phyloP scores from a whole-genome alignment of 176 grass and related monocot species.

The Urochloa ruziziensis region DNA sequence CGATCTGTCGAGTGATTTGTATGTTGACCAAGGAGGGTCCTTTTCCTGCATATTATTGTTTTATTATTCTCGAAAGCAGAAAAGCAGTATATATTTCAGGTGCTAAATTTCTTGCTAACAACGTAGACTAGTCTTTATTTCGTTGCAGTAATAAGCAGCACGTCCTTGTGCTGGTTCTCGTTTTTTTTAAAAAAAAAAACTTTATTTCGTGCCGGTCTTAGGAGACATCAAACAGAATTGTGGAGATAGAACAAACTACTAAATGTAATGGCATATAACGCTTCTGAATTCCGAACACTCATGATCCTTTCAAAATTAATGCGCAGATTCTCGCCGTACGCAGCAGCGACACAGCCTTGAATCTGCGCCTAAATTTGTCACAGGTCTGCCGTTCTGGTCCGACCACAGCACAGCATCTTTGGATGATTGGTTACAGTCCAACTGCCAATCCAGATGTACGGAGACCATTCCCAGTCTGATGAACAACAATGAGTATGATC shows the following conservation, averaged over 20 bases:
- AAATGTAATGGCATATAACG: background rate
- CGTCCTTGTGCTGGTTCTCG: background rate
- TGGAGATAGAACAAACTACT: background rate
- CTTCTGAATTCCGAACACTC: background rate
- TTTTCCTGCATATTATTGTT: too few relatives aligned
- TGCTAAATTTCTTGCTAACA: background rate
- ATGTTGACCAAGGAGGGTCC: background rate
- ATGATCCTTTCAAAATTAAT: background rate
- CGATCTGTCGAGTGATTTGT: background rate
- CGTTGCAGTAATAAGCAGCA: too few relatives aligned
- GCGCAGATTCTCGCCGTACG: background rate
- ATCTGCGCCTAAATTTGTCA: background rate
- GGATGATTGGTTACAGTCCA: conserved; percentile 12
- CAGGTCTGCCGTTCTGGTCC: background rate
- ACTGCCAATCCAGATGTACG: conserved; percentile 4
- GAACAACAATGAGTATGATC: background rate
- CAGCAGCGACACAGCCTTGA: background rate
- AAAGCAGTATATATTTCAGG: background rate
- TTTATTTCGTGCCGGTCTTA: background rate
- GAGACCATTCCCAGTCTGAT: background rate
- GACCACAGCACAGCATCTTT: background rate
- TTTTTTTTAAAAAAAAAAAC: too few relatives aligned
- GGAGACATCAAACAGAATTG: background rate
- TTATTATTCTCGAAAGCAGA: too few relatives aligned
- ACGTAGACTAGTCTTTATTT: background rate